These are phyloP conservation scores for Ochromonadaceae sp. DNA, from an alignment of 352 stramenopile species.

Conservation along the genomic window DNA sequence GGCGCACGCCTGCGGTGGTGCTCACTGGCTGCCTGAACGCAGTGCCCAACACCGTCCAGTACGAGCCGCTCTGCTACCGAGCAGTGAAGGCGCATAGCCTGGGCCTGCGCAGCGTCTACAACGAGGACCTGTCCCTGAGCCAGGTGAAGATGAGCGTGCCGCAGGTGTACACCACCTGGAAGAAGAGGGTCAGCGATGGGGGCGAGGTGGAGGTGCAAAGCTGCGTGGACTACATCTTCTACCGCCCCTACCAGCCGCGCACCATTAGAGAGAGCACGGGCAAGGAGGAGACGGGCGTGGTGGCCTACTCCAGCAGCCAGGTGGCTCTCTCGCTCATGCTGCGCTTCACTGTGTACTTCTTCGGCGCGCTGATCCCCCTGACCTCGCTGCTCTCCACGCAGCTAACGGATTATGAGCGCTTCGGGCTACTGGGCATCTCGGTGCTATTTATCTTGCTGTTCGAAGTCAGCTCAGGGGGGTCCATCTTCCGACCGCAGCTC, in stretches of 20 bases:
- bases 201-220: not conserved
- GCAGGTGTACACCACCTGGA: constrained; percentile 7
- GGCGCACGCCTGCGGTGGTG: not conserved
- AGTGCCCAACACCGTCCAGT: not conserved
- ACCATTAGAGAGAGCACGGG: not conserved
- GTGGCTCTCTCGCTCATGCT: not conserved
- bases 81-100: not conserved
- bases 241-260: not conserved
- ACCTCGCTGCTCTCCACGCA: not conserved
- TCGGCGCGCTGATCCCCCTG: not conserved
- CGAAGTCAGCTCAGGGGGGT: not conserved
- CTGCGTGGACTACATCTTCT: constrained; percentile 17
- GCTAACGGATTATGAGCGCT: not conserved
- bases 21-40: constrained; percentile 13
- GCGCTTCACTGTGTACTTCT: not conserved
- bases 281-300: not conserved
- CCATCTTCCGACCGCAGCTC: not conserved
- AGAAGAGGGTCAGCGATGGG: not conserved
- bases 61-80: not conserved
- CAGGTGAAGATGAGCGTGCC: not conserved
- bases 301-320: not conserved
- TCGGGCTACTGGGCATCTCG: not conserved
- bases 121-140: not conserved
- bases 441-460: not conserved
- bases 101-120: not conserved